Conservation (phyloP, 805 yeast species). For the Lipomyces orientalis region DNA sequence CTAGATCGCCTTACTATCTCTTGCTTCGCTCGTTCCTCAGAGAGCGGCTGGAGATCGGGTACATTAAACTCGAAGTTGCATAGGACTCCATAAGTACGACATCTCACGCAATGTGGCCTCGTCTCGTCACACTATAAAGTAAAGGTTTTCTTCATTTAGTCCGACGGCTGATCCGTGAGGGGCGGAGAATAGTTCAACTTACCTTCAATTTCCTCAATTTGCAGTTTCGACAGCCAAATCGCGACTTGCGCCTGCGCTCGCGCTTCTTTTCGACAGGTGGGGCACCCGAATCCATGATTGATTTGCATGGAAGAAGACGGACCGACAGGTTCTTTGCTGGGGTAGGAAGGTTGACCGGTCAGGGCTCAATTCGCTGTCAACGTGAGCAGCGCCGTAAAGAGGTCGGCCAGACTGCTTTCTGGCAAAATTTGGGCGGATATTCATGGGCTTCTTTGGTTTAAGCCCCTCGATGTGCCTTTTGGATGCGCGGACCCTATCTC, state of each 20-base stretch:
- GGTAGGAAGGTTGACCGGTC: neutral
- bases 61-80: too few species aligned
- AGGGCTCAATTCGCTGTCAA: too few species aligned
- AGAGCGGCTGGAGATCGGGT: too few species aligned
- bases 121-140: neutral
- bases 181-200: neutral
- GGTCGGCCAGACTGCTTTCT: neutral
- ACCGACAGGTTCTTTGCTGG: neutral
- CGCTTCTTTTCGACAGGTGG: neutral
- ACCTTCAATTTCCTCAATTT: neutral
- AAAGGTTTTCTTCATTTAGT: neutral
- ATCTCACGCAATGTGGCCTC: too few species aligned
- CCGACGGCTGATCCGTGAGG: neutral
- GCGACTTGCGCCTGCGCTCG: neutral
- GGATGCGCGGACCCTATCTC: too few species aligned
- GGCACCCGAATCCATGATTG: neutral
- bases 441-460: too few species aligned
- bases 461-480: too few species aligned
- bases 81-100: too few species aligned
- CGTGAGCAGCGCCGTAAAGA: neutral
- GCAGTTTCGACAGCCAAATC: neutral
- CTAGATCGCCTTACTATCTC: too few species aligned
- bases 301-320: neutral
- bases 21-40: too few species aligned
- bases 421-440: neutral